These are phyloP conservation scores for Plasmodium sp. DNA, from an alignment of 169 alveolate genomes.

Conservation along the genomic window DNA sequence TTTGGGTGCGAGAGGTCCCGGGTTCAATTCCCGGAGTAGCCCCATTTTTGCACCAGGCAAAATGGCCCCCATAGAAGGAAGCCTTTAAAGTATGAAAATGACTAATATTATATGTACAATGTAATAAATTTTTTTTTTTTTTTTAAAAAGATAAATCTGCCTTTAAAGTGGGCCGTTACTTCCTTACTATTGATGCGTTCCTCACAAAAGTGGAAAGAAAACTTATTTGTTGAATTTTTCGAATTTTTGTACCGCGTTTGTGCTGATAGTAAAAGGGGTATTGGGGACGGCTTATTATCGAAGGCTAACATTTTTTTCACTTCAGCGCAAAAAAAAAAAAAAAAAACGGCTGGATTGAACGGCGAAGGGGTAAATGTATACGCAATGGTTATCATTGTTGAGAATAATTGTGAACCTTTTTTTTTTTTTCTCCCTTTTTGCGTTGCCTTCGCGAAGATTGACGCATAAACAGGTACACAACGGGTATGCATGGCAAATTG, in stretches of 20 bases:
- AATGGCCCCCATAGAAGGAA: neutral
- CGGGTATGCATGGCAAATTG: neutral
- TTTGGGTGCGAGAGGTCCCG: conserved; percentile 99
- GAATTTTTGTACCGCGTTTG: neutral
- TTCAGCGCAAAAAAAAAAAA: neutral
- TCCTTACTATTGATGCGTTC: neutral
- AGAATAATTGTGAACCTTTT: neutral
- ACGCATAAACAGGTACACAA: neutral
- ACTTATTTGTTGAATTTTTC: neutral
- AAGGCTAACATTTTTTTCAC: too few relatives aligned
- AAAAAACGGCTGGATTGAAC: neutral
- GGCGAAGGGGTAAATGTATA: neutral
- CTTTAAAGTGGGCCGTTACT: neutral
- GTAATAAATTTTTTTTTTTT: too few relatives aligned
- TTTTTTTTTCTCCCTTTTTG: neutral
- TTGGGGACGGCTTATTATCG: neutral
- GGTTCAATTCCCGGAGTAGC: conserved; percentile 98
- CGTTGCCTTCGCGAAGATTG: neutral
- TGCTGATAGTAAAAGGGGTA: neutral
- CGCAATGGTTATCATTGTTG: neutral
- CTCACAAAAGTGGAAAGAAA: neutral
- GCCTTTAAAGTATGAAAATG: too few relatives aligned
- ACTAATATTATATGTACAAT: too few relatives aligned
- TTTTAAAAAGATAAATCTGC: neutral
- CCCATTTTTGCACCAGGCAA: conserved; percentile 72